These are phyloP conservation scores for Barnettozyma vustinii DNA, from an alignment of 805 yeast species.

Conservation along the genomic window DNA sequence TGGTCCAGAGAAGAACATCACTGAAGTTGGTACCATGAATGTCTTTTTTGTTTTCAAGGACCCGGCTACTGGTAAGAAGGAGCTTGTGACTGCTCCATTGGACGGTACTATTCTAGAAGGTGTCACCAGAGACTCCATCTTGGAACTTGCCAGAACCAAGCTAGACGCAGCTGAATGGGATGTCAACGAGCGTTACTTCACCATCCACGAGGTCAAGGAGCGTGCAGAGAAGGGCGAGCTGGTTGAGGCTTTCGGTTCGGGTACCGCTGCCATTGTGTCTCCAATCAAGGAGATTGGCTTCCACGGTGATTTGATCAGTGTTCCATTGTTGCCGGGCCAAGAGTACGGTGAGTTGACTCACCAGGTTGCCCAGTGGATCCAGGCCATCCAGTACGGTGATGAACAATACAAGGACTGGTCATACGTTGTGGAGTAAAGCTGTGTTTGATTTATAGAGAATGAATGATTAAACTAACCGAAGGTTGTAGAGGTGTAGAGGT, in stretches of 20 bases:
- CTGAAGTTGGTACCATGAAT: conserved; percentile 98
- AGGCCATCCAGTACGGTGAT: conserved; percentile 85
- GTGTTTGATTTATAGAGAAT: background rate
- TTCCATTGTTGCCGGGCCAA: conserved; percentile 78
- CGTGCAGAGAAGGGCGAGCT: conserved; percentile 75
- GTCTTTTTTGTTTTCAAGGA: conserved; percentile 82
- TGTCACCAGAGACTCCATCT: conserved; percentile 88
- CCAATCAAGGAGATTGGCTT: conserved; percentile 88
- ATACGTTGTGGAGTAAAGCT: conserved; percentile 26
- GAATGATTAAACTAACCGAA: background rate
- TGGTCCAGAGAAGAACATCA: conserved; percentile 79
- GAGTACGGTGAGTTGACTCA: conserved; percentile 76
- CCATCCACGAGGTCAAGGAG: conserved; percentile 76
- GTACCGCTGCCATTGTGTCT: conserved; percentile 96
- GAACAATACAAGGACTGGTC: conserved; percentile 57
- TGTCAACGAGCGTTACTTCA: conserved; percentile 74
- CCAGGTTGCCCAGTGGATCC: conserved; percentile 78
- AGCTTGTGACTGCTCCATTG: conserved; percentile 91
- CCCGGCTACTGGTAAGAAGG: conserved; percentile 74
- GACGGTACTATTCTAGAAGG: conserved; percentile 98
- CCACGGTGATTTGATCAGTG: conserved; percentile 63
- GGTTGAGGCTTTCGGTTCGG: conserved; percentile 93
- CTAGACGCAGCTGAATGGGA: conserved; percentile 76
- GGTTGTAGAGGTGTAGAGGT: background rate
- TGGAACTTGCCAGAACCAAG: conserved; percentile 69